Evolutionary conservation across 2,329 filamentous ascomycete species (phyloP).

Genomic region (Botrytis fabae): DNA sequence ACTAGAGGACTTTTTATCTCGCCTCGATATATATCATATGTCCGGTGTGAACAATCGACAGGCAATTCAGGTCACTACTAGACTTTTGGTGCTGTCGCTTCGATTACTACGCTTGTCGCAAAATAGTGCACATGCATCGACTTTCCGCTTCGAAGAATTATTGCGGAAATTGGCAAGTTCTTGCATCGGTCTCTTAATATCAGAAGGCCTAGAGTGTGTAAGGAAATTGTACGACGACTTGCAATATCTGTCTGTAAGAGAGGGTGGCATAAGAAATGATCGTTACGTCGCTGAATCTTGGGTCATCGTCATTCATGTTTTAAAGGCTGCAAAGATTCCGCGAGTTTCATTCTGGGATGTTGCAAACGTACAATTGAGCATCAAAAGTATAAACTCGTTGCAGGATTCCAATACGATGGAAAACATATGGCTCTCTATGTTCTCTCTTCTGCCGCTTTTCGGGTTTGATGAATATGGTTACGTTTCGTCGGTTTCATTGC

Average conservation of each 20-base stretch:
- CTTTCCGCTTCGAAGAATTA: slow-evolving; percentile 50
- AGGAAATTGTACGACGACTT: slow-evolving; percentile 51
- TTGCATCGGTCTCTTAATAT: slow-evolving; percentile 46
- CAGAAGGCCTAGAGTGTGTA: slow-evolving; percentile 47
- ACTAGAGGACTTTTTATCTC: slow-evolving; percentile 34
- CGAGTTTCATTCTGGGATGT: slow-evolving; percentile 62
- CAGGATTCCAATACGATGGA: slow-evolving; percentile 54
- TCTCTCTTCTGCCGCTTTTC: slow-evolving; percentile 59
- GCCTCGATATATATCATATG: slow-evolving; percentile 21
- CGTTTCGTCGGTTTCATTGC: slow-evolving; percentile 45
- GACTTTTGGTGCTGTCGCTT: slow-evolving; percentile 42
- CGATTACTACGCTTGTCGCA: slow-evolving; percentile 48
- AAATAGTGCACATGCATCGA: slow-evolving; percentile 23
- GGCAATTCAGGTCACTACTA: slow-evolving; percentile 29
- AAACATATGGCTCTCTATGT: slow-evolving; percentile 57
- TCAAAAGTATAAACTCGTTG: slow-evolving; percentile 41
- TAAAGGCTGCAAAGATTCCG: slow-evolving; percentile 53
- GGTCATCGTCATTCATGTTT: slow-evolving; percentile 57
- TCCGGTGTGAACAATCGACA: slow-evolving; percentile 1
- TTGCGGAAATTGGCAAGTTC: slow-evolving; percentile 47
- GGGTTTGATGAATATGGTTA: slow-evolving; percentile 60
- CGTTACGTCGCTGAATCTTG: slow-evolving; percentile 53
- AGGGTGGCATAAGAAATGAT: slow-evolving; percentile 54
- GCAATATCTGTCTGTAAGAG: slow-evolving; percentile 47
- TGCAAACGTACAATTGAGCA: slow-evolving; percentile 47